These are phyloP conservation scores for Xylaria scruposa DNA, from an alignment of 495 filamentous ascomycete species.

Conservation along the genomic window DNA sequence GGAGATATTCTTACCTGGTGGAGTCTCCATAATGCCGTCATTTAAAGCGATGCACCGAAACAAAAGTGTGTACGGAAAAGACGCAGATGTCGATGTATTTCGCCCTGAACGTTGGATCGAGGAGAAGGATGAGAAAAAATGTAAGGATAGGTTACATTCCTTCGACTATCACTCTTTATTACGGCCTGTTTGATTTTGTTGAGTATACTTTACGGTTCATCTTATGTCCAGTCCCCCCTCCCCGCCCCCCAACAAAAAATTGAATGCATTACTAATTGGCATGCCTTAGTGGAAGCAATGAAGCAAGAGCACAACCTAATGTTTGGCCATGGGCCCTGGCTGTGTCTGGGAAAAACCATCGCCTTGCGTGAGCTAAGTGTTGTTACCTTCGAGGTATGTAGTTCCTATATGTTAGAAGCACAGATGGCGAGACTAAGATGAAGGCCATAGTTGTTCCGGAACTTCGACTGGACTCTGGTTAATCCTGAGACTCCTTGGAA, in stretches of 20 bases:
- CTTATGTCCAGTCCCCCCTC: no score
- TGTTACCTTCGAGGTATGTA: constrained; percentile 58
- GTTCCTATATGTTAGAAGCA: not conserved
- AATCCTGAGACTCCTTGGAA: constrained; percentile 52
- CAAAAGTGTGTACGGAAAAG: constrained; percentile 56
- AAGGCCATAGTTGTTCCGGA: constrained; percentile 50
- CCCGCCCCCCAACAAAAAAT: no score
- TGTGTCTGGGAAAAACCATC: constrained; percentile 62
- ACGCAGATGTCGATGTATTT: constrained; percentile 45
- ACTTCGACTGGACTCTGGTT: constrained; percentile 55
- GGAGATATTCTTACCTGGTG: constrained; percentile 48
- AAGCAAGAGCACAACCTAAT: constrained; percentile 55
- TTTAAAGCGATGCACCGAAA: constrained; percentile 55
- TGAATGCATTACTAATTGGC: no score
- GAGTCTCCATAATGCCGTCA: constrained; percentile 49
- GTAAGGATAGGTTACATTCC: constrained; percentile 19
- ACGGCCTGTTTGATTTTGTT: no score
- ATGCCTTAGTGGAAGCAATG: constrained; percentile 47
- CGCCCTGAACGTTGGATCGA: constrained; percentile 54
- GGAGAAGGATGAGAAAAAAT: constrained; percentile 49
- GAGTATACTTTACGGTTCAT: no score
- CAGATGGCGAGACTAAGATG: not conserved
- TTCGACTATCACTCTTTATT: not conserved
- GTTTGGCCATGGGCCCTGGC: constrained; percentile 61
- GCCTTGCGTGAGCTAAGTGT: constrained; percentile 64